A percentile compares a stretch with the other conserved stretches of the same genome.
These are phyloP conservation scores for Phaeoacremonium minimum DNA, from an alignment of 2,329 filamentous ascomycete genomes.

Conservation along the genomic window DNA sequence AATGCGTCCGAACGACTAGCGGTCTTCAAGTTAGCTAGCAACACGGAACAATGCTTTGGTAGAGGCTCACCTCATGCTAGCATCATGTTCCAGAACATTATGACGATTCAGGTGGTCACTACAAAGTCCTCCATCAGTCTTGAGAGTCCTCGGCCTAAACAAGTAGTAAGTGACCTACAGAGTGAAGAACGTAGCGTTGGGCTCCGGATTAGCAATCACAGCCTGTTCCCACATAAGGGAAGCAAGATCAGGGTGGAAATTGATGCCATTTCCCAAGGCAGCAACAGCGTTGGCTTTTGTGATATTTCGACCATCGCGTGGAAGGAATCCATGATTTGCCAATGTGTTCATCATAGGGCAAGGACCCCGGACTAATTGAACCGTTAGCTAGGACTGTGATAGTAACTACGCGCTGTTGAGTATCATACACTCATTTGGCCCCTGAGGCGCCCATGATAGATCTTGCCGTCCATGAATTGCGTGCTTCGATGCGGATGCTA, in stretches of 20 bases:
- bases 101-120: constrained; percentile 35
- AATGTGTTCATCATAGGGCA: constrained; percentile 49
- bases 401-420: no score
- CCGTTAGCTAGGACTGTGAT: no score
- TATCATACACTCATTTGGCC: no score
- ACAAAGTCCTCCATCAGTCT: neutral
- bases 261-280: constrained; percentile 33
- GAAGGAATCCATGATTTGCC: constrained; percentile 46
- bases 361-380: constrained; percentile 35
- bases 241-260: constrained; percentile 34
- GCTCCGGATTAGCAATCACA: constrained; percentile 32
- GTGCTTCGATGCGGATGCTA: no score
- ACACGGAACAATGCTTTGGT: no score
- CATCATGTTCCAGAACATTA: constrained; percentile 44
- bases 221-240: constrained; percentile 36
- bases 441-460: no score
- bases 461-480: no score
- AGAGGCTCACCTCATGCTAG: constrained; percentile 29
- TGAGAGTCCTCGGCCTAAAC: neutral
- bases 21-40: neutral
- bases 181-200: constrained; percentile 37
- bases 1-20: constrained; percentile 40
- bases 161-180: no score
- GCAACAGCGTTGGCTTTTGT: constrained; percentile 28
- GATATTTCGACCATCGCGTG: constrained; percentile 37